These are phyloP conservation scores for Rhododendron kiyosumense DNA, from an alignment of 148 eudicot species.

Conservation along the genomic window DNA sequence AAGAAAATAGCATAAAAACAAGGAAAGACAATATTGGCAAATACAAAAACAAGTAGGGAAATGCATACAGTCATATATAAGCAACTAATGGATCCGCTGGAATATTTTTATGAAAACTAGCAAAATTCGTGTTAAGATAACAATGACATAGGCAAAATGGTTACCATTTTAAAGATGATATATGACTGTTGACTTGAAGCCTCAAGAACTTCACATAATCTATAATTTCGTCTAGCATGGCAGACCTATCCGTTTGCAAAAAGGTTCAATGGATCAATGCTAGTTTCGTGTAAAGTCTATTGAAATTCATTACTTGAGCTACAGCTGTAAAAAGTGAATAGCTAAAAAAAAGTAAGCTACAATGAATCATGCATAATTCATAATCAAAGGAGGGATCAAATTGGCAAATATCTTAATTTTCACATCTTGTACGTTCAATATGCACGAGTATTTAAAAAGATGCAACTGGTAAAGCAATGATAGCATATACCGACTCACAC, in stretches of 20 bases:
- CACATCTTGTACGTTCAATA: neutral
- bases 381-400: neutral
- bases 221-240: slow-evolving; percentile 61
- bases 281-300: neutral
- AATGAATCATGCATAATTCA: neutral
- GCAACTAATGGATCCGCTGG: too few species aligned
- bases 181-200: slow-evolving; percentile 43
- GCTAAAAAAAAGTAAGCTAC: too few species aligned
- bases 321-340: too few species aligned
- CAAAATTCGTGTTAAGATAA: too few species aligned
- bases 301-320: too few species aligned
- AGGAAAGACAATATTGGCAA: too few species aligned
- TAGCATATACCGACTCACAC: neutral
- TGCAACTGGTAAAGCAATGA: neutral
- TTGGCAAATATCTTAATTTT: neutral
- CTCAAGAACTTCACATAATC: slow-evolving; percentile 59
- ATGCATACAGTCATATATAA: too few species aligned
- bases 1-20: too few species aligned
- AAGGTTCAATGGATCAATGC: too few species aligned
- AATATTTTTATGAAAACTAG: too few species aligned
- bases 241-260: slow-evolving; percentile 37
- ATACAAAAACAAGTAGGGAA: too few species aligned
- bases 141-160: too few species aligned
- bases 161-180: neutral
- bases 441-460: neutral